phyloP scores from a whole-genome alignment of 345 rosid species.

The Mangifera indica region DNA sequence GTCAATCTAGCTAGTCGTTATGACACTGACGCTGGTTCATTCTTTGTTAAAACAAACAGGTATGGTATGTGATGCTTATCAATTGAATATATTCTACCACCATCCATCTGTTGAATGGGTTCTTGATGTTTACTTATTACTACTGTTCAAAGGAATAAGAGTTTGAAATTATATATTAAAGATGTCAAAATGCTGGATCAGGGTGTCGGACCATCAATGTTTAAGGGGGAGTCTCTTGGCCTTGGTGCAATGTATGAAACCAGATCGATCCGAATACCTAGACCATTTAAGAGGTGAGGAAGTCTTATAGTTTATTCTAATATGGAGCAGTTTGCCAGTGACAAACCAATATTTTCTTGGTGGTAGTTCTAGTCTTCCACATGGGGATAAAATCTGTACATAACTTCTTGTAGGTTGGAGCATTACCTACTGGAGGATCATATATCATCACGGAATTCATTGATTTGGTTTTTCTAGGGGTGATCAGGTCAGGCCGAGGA shows the following conservation, averaged over 20 bases:
- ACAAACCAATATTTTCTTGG: background rate
- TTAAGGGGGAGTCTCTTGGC: too few relatives aligned
- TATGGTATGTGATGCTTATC: constrained; percentile 8
- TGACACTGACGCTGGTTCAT: constrained; percentile 76
- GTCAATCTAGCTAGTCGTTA: constrained; percentile 75
- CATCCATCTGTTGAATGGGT: background rate
- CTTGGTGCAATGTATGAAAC: too few relatives aligned
- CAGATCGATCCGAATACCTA: constrained; percentile 35
- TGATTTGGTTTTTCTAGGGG: constrained; percentile 79
- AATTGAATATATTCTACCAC: constrained; percentile 5
- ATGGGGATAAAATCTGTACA: background rate
- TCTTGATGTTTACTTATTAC: background rate
- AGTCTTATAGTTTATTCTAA: constrained; percentile 7
- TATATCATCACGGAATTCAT: constrained; percentile 89
- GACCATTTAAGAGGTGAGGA: constrained; percentile 73
- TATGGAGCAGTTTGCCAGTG: background rate
- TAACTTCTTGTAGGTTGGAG: constrained; percentile 56
- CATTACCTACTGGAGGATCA: constrained; percentile 76
- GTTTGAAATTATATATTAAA: constrained; percentile 14
- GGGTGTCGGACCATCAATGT: too few relatives aligned
- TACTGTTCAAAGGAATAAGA: constrained; percentile 12
- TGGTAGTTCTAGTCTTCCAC: background rate
- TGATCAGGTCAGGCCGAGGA: constrained; percentile 58
- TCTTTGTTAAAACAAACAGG: constrained; percentile 92
- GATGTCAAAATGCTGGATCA: too few relatives aligned